Evolutionary conservation across 108 stramenopile species (phyloP), one percentile per base, ranked within the genome.

Genomic region (Cyclotella sp.): DNA sequence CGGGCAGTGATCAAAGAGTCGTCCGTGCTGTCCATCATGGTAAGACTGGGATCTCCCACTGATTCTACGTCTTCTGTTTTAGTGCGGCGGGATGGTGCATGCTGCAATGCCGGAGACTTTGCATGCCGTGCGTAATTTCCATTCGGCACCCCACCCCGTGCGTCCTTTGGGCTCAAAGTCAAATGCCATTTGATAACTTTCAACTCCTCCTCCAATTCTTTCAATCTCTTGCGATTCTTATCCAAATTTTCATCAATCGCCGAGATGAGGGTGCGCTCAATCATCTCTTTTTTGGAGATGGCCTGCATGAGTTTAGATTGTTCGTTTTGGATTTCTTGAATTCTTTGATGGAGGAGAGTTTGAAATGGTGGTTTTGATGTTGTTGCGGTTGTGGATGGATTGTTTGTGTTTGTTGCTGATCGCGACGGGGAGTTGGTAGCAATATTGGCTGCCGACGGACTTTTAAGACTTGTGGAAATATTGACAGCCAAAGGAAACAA

Each of bases 161-260:
- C 34, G 24, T 28, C 19, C 14, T 72, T 39, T 12, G 19, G 59
- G 6, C 27, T 71, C 57, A 70, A 59, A 42, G 15, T 66, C 66
- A 69, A 73, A 53, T 73, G 79, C 67, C 67, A 73, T 39, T 68
- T 72, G 39, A 80, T 73, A 7, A 46, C 46, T 54, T 63, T 19
- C 61, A 80, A 49, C 60, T 80, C 79, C 18, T 61, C 29, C 41
- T 73, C 65, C 42, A 80, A 29, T 9, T 46, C 49, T 18, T 27
- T 29, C 61, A 68, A 67, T 67, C 41, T 45, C 18, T 45, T 62
- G 12, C 51, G 54, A 54, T 69, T 68, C 40, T 67, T 80, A 19
- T 52, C 49, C 45, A 80, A 49, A 46, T 80, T 80, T 43, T 54
- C 65, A 69, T 80, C 79, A 69, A 80, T 73, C 11, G 79, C 79